Evolutionary conservation across 208 protist genomes (phyloP).

Genomic region (Sergeia podlipaevii): DNA sequence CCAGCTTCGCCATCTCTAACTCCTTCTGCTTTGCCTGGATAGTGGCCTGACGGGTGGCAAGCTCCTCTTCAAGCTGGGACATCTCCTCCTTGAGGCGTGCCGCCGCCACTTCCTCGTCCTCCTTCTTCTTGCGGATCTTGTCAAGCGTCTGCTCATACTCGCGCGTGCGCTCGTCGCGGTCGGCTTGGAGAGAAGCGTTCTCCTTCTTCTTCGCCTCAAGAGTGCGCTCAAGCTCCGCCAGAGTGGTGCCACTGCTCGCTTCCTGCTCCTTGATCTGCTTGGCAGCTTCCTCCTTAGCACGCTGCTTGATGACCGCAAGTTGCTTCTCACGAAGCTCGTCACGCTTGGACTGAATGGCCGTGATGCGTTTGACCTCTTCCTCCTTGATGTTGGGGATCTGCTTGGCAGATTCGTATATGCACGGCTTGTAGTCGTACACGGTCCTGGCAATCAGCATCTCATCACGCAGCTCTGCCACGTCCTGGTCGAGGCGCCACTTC

Average conservation of each 20-base stretch:
- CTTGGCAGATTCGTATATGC: conserved; percentile 83
- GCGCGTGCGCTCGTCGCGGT: conserved; percentile 63
- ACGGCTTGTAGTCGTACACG: conserved; percentile 91
- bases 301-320: conserved; percentile 52
- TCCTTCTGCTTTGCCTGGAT: conserved; percentile 83
- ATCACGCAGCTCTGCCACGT: conserved; percentile 85
- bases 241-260: conserved; percentile 62
- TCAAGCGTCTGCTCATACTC: conserved; percentile 89
- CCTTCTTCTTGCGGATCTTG: conserved; percentile 86
- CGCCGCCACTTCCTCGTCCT: conserved; percentile 74
- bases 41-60: conserved; percentile 56
- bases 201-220: conserved; percentile 79
- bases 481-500: conserved; percentile 90
- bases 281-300: conserved; percentile 69
- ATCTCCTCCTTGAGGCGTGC: conserved; percentile 76
- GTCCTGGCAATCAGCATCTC: conserved; percentile 78
- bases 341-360: conserved; percentile 69
- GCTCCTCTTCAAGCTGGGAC: conserved; percentile 74
- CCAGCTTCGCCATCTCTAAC: conserved; percentile 83
- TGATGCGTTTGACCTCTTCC: conserved; percentile 82
- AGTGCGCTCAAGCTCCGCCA: conserved; percentile 69
- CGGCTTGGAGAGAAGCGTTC: conserved; percentile 66
- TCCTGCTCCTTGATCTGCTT: conserved; percentile 80
- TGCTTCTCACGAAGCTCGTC: conserved; percentile 76
- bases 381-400: conserved; percentile 84